phyloP scores from a whole-genome alignment of 495 filamentous ascomycete genomes.

The Pyronema domesticum region DNA sequence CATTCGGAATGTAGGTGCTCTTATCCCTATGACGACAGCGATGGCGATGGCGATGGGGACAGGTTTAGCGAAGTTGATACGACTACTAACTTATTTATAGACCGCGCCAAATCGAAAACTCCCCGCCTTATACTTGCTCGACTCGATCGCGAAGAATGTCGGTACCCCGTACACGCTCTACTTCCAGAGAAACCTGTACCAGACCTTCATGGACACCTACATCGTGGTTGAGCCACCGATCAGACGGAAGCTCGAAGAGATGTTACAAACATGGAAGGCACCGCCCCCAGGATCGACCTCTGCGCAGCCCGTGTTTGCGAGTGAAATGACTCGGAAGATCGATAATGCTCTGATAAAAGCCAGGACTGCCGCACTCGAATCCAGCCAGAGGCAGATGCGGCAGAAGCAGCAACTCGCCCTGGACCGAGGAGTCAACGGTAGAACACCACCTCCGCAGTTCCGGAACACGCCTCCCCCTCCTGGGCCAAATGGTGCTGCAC shows the following conservation, averaged over 20 bases:
- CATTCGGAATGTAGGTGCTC: conserved; percentile 64
- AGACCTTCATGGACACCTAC: conserved; percentile 93
- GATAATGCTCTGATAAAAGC: conserved; percentile 86
- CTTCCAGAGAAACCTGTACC: conserved; percentile 75
- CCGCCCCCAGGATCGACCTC: conserved; percentile 83
- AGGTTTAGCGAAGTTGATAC: no score
- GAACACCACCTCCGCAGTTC: conserved; percentile 28
- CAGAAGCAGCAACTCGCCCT: conserved; percentile 29
- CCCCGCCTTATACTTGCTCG: conserved; percentile 90
- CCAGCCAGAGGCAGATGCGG: conserved; percentile 47
- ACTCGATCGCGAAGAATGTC: conserved; percentile 97
- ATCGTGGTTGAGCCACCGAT: conserved; percentile 61
- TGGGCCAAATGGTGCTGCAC: conserved; percentile 17
- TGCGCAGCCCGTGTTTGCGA: conserved; percentile 69
- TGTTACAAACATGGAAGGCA: conserved; percentile 97
- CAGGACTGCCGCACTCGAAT: conserved; percentile 53
- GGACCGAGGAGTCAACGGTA: conserved; percentile 22
- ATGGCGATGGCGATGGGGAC: no score
- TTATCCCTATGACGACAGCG: not conserved
- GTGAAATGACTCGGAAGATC: conserved; percentile 68
- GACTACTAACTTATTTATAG: conserved; percentile 31
- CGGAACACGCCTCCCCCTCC: conserved; percentile 12
- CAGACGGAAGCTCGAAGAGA: conserved; percentile 82
- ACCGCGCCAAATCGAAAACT: conserved; percentile 69
- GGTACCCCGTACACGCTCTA: conserved; percentile 93